Base-by-base conservation (phyloP, 371 early-diverging fungal genomes). In the Coemansia sp. region DNA sequence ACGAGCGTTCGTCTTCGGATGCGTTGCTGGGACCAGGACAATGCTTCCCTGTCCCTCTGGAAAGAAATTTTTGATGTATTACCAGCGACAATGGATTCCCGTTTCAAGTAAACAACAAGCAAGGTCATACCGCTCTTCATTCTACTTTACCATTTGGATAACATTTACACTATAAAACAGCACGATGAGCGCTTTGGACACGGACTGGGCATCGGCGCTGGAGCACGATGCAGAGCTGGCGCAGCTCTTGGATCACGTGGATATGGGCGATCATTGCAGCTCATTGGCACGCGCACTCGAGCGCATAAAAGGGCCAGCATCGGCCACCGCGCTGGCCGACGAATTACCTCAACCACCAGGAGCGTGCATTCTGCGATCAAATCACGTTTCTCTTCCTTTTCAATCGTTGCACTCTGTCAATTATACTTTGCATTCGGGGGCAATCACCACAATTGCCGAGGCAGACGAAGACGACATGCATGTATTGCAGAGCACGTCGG, bases 191-290 rank as follows among this genome's bases (percentile, higher is more conserved):
- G 48, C 8, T 8, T 8, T 18, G 6, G 30, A 56, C 2, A 56
- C 33, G 18, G 56, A 12, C 20, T 48, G 48, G 48, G 48, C 56
- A 30, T 30, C 30, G 33, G 55, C 55, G 33, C 56, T 30, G 33
- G 16, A 18, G 33, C 33, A 30, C 9, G 30, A 56, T 18, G 20
- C n/a, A 7, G 33, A 16, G 18, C 56, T 28, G n/a, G 20, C 8
- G 33, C 56, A 56, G 33, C 20, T 56, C 16, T 33, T 56, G 56
- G 33, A 56, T 20, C 56, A 56, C 56, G 56, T 56, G 56, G 56
- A 33, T 7, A 30, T 16, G 33, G 21, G 18, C n/a, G 33, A 25
- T 25, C n/a, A n/a, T 25, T 9, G 30, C 52, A 20, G n/a, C 12
- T 4, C 14, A 12, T 16, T n/a, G 25, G 55, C 25, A 28, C 25